Conservation (phyloP, 345 rosid species). For the Melastoma malabathricum region DNA sequence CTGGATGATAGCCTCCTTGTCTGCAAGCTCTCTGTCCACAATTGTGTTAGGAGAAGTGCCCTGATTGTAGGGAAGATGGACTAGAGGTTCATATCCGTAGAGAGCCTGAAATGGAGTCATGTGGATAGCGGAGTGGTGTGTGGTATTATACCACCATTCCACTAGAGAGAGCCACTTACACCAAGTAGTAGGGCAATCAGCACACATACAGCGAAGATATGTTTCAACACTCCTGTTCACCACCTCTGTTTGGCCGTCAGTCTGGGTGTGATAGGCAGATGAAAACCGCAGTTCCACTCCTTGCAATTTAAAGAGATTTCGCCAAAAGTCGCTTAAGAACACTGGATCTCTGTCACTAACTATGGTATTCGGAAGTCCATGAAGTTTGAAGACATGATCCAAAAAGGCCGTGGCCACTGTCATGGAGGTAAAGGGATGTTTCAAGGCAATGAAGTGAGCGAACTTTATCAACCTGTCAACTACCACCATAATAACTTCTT, state of each 20-base stretch:
- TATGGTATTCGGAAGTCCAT: background rate
- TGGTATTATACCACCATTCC: too few relatives aligned
- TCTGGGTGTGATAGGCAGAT: background rate
- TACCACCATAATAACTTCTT: background rate
- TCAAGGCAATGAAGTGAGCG: background rate
- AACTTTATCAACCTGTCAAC: background rate
- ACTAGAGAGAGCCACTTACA: too few relatives aligned
- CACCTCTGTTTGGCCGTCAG: background rate
- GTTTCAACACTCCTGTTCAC: background rate
- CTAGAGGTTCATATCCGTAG: too few relatives aligned
- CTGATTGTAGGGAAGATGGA: too few relatives aligned
- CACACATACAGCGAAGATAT: too few relatives aligned
- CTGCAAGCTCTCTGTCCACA: too few relatives aligned
- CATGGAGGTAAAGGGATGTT: background rate
- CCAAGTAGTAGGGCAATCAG: too few relatives aligned
- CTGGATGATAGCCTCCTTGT: too few relatives aligned
- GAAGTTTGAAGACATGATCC: background rate
- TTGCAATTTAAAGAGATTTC: background rate
- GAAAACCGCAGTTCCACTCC: background rate
- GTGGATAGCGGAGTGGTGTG: too few relatives aligned
- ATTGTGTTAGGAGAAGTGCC: too few relatives aligned
- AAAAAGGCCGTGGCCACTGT: background rate
- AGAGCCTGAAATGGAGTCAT: too few relatives aligned
- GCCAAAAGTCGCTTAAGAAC: background rate
- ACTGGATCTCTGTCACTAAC: background rate